Conservation (phyloP, 1,139 yeast species). For the Candida tropicalis region DNA sequence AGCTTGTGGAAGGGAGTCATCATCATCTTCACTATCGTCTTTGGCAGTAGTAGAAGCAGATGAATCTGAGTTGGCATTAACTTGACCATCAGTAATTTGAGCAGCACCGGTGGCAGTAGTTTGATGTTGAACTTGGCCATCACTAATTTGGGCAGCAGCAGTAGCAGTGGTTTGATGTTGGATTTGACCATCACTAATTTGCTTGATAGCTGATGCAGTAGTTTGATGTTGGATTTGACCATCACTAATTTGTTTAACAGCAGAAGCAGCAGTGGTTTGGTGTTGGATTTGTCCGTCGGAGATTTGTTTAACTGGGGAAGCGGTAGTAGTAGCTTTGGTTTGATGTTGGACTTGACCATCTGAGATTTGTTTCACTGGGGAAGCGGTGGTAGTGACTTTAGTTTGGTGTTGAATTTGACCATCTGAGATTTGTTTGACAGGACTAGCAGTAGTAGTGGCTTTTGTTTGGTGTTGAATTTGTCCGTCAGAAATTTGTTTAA, state of each 20-base stretch:
- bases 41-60: too few species aligned
- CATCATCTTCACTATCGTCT: not conserved
- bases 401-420: constrained; percentile 46
- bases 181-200: constrained; percentile 45
- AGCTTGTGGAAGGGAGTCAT: constrained; percentile 10
- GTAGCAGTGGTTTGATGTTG: constrained; percentile 37
- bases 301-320: constrained; percentile 31
- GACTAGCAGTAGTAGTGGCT: constrained; percentile 20
- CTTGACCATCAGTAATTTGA: constrained; percentile 18
- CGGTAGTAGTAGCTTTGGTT: constrained; percentile 30
- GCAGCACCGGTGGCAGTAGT: constrained; percentile 29
- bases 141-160: constrained; percentile 39
- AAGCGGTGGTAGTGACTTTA: constrained; percentile 16
- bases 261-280: constrained; percentile 27
- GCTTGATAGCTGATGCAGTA: constrained; percentile 36
- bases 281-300: constrained; percentile 38
- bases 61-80: constrained; percentile 9
- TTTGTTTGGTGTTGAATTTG: constrained; percentile 43
- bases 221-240: constrained; percentile 43
- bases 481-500: constrained; percentile 47
- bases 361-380: constrained; percentile 35
- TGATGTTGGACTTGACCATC: constrained; percentile 47
- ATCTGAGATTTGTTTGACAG: constrained; percentile 39
- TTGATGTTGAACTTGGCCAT: constrained; percentile 46
- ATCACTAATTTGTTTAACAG: constrained; percentile 43